phyloP scores from a whole-genome alignment of 768 basidiomycete genomes.

The Termitomyces sp. region DNA sequence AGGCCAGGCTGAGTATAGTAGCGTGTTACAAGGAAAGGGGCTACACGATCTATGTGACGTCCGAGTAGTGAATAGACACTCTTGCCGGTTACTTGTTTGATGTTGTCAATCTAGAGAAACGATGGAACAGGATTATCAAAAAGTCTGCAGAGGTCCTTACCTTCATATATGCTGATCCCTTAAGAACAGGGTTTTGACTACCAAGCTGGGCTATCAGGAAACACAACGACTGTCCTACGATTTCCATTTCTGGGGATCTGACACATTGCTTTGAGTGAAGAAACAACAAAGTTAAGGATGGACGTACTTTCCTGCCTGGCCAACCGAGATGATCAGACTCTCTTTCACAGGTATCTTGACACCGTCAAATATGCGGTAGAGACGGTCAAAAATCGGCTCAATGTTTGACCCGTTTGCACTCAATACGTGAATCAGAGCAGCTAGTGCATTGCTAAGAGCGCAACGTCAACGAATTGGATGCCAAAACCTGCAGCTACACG shows the following conservation, averaged over 20 bases:
- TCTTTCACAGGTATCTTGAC: slow-evolving; percentile 53
- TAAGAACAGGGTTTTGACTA: slow-evolving; percentile 63
- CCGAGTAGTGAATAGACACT: slow-evolving; percentile 61
- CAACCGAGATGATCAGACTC: slow-evolving; percentile 59
- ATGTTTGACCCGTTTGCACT: slow-evolving; percentile 30
- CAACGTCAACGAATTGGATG: not conserved
- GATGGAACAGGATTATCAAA: not conserved
- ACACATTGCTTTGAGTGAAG: slow-evolving; percentile 1
- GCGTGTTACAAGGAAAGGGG: slow-evolving; percentile 59
- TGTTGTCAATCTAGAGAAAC: slow-evolving; percentile 46
- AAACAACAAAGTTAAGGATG: not conserved
- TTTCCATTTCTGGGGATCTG: slow-evolving; percentile 47
- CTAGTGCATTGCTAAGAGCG: slow-evolving; percentile 42
- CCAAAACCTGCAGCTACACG: slow-evolving; percentile 16
- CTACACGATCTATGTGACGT: slow-evolving; percentile 67
- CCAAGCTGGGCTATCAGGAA: slow-evolving; percentile 68
- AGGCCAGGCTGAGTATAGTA: slow-evolving; percentile 56
- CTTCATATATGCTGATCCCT: slow-evolving; percentile 66
- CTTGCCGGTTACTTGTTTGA: slow-evolving; percentile 60
- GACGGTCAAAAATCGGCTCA: slow-evolving; percentile 38
- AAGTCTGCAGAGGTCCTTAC: slow-evolving; percentile 30
- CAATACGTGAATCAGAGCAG: slow-evolving; percentile 39
- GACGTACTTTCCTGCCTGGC: slow-evolving; percentile 50
- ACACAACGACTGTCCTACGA: slow-evolving; percentile 57
- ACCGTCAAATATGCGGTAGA: slow-evolving; percentile 47